phyloP scores from a whole-genome alignment of 176 grass and related monocot genomes.

The Echinochloa phyllopogon region DNA sequence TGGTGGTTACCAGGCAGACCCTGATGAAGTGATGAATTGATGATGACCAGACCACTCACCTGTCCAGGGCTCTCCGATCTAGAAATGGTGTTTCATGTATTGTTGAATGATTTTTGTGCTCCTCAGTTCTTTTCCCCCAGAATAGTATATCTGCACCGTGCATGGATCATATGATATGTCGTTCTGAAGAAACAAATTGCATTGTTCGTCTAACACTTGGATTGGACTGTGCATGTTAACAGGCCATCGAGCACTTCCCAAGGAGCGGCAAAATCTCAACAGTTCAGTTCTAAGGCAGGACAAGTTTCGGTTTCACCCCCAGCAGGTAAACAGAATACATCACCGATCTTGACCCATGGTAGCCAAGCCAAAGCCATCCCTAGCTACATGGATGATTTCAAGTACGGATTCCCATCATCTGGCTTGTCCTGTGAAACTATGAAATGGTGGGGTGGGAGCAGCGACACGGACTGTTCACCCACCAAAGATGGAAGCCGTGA shows the following conservation, averaged over 20 bases:
- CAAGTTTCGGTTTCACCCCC: constrained; percentile 14
- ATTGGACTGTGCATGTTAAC: constrained; percentile 37
- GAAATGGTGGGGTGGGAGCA: constrained; percentile 82
- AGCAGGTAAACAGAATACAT: constrained; percentile 45
- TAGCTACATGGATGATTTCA: constrained; percentile 94
- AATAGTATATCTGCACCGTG: not conserved
- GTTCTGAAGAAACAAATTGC: constrained; percentile 14
- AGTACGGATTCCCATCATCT: constrained; percentile 75
- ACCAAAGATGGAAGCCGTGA: constrained; percentile 50
- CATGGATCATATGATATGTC: constrained; percentile 12
- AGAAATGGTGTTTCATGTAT: not conserved
- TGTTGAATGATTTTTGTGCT: not conserved
- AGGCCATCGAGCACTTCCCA: constrained; percentile 47
- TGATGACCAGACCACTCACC: not conserved
- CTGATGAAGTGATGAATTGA: not conserved
- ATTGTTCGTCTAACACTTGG: constrained; percentile 21
- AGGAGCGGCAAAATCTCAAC: constrained; percentile 52
- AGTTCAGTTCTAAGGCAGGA: constrained; percentile 42
- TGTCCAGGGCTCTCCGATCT: not conserved
- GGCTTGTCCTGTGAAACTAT: constrained; percentile 61
- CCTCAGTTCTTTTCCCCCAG: not conserved
- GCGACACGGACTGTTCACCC: constrained; percentile 31
- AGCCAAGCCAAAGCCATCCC: constrained; percentile 75
- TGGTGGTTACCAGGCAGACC: constrained; percentile 34
- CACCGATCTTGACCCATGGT: constrained; percentile 43